Conservation (phyloP, 2,329 filamentous ascomycete species). For the Plenodomus tracheiphilus region DNA sequence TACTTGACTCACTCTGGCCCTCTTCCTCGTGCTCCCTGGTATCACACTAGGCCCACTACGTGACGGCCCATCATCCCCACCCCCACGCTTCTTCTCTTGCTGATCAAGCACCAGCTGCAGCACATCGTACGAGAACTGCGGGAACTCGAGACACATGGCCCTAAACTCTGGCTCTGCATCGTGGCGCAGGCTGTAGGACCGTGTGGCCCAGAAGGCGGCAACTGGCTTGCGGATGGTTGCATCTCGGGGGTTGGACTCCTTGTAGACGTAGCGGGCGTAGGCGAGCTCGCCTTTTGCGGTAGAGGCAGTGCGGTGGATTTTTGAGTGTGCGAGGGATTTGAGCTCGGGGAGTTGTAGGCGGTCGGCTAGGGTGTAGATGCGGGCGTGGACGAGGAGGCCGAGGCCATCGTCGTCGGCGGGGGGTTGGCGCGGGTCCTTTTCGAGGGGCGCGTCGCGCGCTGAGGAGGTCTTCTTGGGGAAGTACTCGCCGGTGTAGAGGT, state of each 20-base stretch:
- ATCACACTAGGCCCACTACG: constrained; percentile 44
- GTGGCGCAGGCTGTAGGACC: constrained; percentile 77
- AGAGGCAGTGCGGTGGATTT: constrained; percentile 89
- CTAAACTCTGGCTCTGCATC: constrained; percentile 88
- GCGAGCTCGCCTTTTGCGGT: constrained; percentile 88
- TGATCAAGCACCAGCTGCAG: constrained; percentile 65
- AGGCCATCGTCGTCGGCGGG: constrained; percentile 75
- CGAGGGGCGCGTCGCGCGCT: constrained; percentile 67
- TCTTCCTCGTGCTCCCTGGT: constrained; percentile 40
- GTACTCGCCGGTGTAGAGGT: constrained; percentile 84
- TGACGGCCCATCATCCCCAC: constrained; percentile 16
- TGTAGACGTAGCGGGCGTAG: constrained; percentile 90
- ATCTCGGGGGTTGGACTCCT: constrained; percentile 71
- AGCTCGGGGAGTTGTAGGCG: constrained; percentile 69
- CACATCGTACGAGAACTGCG: constrained; percentile 91
- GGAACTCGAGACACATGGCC: constrained; percentile 81
- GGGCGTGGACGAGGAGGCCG: constrained; percentile 84
- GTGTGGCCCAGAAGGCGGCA: constrained; percentile 86
- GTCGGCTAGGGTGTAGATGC: constrained; percentile 85
- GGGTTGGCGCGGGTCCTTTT: constrained; percentile 68
- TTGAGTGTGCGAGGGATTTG: constrained; percentile 77
- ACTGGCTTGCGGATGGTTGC: constrained; percentile 76
- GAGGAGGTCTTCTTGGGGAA: constrained; percentile 68
- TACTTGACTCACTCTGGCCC: constrained; percentile 34
- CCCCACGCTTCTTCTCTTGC: constrained; percentile 49